phyloP scores from a whole-genome alignment of 73 alveolate species.

The Paramecium caudatum region DNA sequence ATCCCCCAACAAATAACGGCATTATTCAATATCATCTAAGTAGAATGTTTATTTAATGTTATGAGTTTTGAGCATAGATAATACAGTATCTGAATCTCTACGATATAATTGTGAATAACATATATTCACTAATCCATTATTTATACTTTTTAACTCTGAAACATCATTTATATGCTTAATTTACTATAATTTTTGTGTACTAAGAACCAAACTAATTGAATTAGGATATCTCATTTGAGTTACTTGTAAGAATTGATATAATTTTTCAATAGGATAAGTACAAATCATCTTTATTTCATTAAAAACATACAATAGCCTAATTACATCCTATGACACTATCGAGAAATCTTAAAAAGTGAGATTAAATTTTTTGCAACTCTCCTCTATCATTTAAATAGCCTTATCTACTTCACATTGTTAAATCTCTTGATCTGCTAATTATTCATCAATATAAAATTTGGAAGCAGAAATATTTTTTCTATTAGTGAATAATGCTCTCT shows the following conservation, averaged over 20 bases:
- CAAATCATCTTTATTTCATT: slow-evolving; percentile 62
- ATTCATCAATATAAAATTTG: slow-evolving; percentile 46
- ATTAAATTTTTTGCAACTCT: not conserved
- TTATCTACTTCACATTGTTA: slow-evolving; percentile 27
- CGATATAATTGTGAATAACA: slow-evolving; percentile 6
- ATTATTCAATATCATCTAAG: slow-evolving; percentile 32
- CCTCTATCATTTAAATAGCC: slow-evolving; percentile 21
- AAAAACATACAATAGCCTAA: slow-evolving; percentile 35
- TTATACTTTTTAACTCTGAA: not conserved
- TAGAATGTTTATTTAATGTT: slow-evolving; percentile 36
- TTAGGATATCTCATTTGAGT: not conserved
- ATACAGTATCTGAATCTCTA: slow-evolving; percentile 17
- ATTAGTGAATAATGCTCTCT: slow-evolving; percentile 35
- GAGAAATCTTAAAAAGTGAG: slow-evolving; percentile 10
- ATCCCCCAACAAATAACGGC: slow-evolving; percentile 36
- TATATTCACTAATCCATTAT: slow-evolving; percentile 40
- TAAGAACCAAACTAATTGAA: not conserved
- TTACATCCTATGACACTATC: slow-evolving; percentile 37
- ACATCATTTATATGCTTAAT: not conserved
- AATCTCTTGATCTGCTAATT: slow-evolving; percentile 36
- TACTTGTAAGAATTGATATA: not conserved
- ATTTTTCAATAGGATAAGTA: slow-evolving; percentile 39
- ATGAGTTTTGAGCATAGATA: not conserved
- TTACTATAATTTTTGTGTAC: not conserved
- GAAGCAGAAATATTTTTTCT: slow-evolving; percentile 57